These are phyloP conservation scores for Backusella circina DNA, from an alignment of 192 early-diverging fungal species.

Conservation along the genomic window DNA sequence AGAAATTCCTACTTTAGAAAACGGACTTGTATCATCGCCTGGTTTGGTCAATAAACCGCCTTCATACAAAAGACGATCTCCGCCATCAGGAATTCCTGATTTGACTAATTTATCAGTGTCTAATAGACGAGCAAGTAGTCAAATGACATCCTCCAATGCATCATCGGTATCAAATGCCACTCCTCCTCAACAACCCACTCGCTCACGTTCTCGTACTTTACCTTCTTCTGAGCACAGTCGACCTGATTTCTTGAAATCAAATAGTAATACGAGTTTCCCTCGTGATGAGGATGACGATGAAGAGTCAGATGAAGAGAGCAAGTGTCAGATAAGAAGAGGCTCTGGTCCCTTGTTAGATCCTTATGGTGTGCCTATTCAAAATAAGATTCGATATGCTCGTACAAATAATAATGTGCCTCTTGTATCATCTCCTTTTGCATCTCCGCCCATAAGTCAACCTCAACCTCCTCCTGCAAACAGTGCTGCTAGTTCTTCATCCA, in stretches of 20 bases:
- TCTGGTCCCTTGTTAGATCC: conserved; percentile 60
- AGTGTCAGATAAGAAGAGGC: conserved; percentile 24
- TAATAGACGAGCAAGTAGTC: background rate
- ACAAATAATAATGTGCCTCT: background rate
- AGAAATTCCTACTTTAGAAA: conserved; percentile 32
- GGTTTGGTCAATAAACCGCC: background rate
- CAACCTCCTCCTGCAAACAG: background rate
- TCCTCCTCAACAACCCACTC: conserved; percentile 2
- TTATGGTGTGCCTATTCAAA: conserved; percentile 62
- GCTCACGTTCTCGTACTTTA: conserved; percentile 15
- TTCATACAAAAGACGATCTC: background rate
- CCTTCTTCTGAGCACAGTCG: conserved; percentile 3
- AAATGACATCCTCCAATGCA: background rate
- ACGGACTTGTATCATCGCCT: conserved; percentile 31
- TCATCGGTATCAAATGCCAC: background rate
- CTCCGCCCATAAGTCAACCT: background rate
- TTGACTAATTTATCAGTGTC: background rate
- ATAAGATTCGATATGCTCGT: background rate
- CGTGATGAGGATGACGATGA: conserved; percentile 12
- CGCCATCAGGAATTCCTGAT: conserved; percentile 10
- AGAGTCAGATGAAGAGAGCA: conserved; percentile 8
- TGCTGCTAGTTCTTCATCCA: background rate
- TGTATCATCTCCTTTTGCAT: conserved; percentile 11
- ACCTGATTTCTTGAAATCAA: conserved; percentile 8
- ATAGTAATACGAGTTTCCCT: background rate